Percentiles rank a stretch among this genome's conserved stretches.
Conservation (phyloP, 768 basidiomycete species). For the Crassisporium funariophilum region DNA sequence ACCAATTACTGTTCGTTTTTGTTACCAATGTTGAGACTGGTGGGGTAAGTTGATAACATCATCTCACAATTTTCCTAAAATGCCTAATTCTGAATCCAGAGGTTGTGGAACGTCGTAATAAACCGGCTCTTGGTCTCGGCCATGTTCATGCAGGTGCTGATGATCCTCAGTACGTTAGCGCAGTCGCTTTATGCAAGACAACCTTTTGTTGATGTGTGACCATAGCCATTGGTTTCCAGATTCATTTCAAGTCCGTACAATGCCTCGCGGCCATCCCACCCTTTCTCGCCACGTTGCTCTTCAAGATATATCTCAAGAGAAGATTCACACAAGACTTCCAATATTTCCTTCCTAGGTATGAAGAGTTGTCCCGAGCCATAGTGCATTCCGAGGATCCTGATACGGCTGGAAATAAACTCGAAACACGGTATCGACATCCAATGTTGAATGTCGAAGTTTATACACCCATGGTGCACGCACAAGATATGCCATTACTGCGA, state of each 20-base stretch:
- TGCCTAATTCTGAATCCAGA: too few relatives aligned
- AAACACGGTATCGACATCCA: slow-evolving; percentile 83
- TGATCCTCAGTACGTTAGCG: slow-evolving; percentile 65
- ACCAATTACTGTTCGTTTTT: slow-evolving; percentile 84
- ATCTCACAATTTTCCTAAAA: too few relatives aligned
- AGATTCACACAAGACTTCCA: slow-evolving; percentile 63
- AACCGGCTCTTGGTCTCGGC: slow-evolving; percentile 72
- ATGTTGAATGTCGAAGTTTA: slow-evolving; percentile 71
- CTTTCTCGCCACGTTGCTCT: slow-evolving; percentile 60
- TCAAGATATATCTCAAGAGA: slow-evolving; percentile 72
- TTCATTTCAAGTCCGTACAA: slow-evolving; percentile 56
- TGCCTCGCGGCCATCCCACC: slow-evolving; percentile 75
- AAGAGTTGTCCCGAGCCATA: slow-evolving; percentile 61
- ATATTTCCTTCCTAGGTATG: slow-evolving; percentile 69
- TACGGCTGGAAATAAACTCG: slow-evolving; percentile 58
- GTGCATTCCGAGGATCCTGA: slow-evolving; percentile 67
- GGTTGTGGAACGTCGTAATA: slow-evolving; percentile 77
- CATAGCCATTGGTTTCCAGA: slow-evolving; percentile 71
- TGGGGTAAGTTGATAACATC: slow-evolving; percentile 59
- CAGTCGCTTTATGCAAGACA: slow-evolving; percentile 3
- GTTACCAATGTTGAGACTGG: slow-evolving; percentile 79
- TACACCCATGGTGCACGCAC: slow-evolving; percentile 69
- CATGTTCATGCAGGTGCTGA: slow-evolving; percentile 75
- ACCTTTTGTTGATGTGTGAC: slow-evolving; percentile 1
- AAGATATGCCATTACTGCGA: slow-evolving; percentile 61